These are phyloP conservation scores for Ganoderma lucidum DNA, from an alignment of 1,284 basidiomycete genomes.

Conservation along the genomic window DNA sequence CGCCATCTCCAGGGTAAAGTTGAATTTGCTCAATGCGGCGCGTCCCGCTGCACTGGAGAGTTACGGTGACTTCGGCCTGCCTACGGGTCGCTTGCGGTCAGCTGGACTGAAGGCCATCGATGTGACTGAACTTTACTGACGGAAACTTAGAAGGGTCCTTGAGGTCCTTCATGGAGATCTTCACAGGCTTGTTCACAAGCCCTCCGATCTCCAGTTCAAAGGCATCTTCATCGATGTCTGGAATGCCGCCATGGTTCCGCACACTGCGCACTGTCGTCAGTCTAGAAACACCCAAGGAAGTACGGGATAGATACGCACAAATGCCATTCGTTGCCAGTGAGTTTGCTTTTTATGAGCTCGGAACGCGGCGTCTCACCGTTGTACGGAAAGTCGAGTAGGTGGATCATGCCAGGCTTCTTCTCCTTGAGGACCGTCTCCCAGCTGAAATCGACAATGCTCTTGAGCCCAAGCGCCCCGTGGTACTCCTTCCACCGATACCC, in stretches of 20 bases:
- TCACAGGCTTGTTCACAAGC: constrained; percentile 54
- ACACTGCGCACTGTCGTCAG: constrained; percentile 41
- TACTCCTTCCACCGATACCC: constrained; percentile 65
- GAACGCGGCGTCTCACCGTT: constrained; percentile 57
- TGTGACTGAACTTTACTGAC: constrained; percentile 39
- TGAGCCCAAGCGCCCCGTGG: constrained; percentile 57
- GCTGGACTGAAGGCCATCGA: neutral
- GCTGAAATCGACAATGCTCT: constrained; percentile 56
- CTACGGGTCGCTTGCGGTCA: constrained; percentile 35
- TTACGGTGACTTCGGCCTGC: constrained; percentile 58
- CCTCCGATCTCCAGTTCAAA: constrained; percentile 59
- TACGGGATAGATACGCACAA: constrained; percentile 45
- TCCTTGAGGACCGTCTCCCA: constrained; percentile 62
- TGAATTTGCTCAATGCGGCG: constrained; percentile 61
- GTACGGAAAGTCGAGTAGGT: constrained; percentile 61
- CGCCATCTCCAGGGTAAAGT: constrained; percentile 65
- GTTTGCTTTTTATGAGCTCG: constrained; percentile 51
- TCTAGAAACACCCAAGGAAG: neutral
- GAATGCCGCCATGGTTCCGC: constrained; percentile 58
- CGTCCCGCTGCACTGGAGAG: constrained; percentile 63
- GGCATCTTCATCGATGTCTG: constrained; percentile 52
- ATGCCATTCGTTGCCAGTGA: constrained; percentile 57
- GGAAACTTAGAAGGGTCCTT: constrained; percentile 55
- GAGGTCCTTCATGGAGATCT: constrained; percentile 54
- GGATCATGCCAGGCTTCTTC: constrained; percentile 63